Percentiles rank a stretch among this genome's conserved stretches.
These are phyloP conservation scores for Alternaria longipes DNA, from an alignment of 2,329 filamentous ascomycete genomes.

Conservation along the genomic window DNA sequence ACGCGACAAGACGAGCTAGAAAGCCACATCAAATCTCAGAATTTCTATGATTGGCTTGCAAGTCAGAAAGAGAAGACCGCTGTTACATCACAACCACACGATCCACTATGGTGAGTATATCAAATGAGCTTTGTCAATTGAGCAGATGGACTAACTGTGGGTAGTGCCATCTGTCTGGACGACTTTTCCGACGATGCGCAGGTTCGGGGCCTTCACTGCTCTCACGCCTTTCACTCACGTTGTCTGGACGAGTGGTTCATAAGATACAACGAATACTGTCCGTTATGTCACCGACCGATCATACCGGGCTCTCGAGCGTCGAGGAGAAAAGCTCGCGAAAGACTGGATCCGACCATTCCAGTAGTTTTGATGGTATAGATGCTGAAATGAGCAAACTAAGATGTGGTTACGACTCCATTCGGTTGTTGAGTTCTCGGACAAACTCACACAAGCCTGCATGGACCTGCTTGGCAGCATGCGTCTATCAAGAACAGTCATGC, in stretches of 20 bases:
- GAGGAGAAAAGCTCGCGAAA: conserved; percentile 16
- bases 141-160: conserved; percentile 10
- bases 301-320: conserved; percentile 35
- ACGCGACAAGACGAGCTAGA: conserved; percentile 45
- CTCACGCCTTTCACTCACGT: conserved; percentile 49
- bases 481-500: neutral
- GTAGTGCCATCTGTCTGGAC: conserved; percentile 51
- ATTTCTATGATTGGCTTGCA: conserved; percentile 46
- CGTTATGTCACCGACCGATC: conserved; percentile 50
- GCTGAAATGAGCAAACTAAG: neutral
- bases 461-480: neutral
- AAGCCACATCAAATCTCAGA: conserved; percentile 41
- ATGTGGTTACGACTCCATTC: neutral
- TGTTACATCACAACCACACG: conserved; percentile 21
- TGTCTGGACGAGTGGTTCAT: conserved; percentile 52
- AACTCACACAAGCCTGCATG: neutral
- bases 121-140: neutral
- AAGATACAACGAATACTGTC: conserved; percentile 50
- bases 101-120: conserved; percentile 39
- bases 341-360: conserved; percentile 22
- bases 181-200: conserved; percentile 44
- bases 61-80: conserved; percentile 35
- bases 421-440: neutral
- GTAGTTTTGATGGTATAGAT: conserved; percentile 37
- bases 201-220: conserved; percentile 47